Evolutionary conservation across 2,329 filamentous ascomycete species (phyloP).

Genomic region (Claviceps maximensis): DNA sequence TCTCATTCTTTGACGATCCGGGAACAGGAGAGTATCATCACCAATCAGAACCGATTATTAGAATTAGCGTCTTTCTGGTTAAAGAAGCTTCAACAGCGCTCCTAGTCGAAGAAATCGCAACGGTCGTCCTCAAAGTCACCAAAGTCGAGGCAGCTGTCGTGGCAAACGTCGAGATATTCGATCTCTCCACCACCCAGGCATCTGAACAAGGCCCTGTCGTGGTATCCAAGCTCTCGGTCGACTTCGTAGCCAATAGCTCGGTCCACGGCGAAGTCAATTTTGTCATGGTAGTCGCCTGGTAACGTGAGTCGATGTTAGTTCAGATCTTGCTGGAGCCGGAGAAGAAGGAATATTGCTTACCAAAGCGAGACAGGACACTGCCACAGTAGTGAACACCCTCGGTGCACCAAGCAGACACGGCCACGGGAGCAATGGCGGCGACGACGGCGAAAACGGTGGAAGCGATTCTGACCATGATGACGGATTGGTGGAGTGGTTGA

Average conservation of each 20-base stretch:
- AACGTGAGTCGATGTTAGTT: neutral
- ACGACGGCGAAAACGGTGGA: neutral
- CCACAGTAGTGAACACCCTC: neutral
- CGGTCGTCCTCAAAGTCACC: neutral
- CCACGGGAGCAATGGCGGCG: neutral
- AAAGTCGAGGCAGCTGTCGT: neutral
- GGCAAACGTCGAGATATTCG: neutral
- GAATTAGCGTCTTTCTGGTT: too few relatives aligned
- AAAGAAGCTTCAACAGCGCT: too few relatives aligned
- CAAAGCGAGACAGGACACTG: rapidly evolving
- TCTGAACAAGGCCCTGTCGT: neutral
- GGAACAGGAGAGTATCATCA: too few relatives aligned
- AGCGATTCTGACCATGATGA: neutral
- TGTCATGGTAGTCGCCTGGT: neutral
- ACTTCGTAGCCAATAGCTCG: too few relatives aligned
- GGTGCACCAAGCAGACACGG: neutral
- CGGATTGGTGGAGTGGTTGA: too few relatives aligned
- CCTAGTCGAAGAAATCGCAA: too few relatives aligned
- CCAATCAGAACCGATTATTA: too few relatives aligned
- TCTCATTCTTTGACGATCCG: too few relatives aligned
- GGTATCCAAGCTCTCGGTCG: neutral
- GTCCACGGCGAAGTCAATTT: too few relatives aligned
- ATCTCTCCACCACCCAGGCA: neutral
- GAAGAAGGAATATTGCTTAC: too few relatives aligned
- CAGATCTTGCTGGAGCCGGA: too few relatives aligned